Percentiles rank a stretch among this genome's conserved stretches.
phyloP scores from a whole-genome alignment of 192 early-diverging fungal species.

The Thoreauomyces humboldtii region DNA sequence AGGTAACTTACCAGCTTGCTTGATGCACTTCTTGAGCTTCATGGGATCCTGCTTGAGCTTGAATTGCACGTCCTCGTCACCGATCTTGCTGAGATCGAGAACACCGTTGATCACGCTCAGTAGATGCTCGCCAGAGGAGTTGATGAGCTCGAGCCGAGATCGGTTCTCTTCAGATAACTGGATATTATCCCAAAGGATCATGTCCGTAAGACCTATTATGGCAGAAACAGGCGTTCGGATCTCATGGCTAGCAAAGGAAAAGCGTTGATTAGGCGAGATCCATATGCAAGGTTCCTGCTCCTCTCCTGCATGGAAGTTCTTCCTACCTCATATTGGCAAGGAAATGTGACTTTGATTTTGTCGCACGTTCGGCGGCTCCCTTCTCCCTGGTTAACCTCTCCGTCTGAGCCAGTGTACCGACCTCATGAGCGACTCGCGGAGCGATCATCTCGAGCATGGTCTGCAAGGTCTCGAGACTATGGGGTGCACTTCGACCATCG shows the following conservation, averaged over 20 bases:
- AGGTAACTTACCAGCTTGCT: constrained; percentile 21
- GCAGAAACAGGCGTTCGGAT: constrained; percentile 36
- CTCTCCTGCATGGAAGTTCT: too few relatives aligned
- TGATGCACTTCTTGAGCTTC: constrained; percentile 15
- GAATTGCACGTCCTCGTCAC: constrained; percentile 27
- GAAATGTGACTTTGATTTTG: constrained; percentile 14
- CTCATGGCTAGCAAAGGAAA: constrained; percentile 29
- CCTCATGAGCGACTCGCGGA: background rate
- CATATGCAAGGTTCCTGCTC: background rate
- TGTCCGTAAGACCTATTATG: constrained; percentile 26
- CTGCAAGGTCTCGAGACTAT: background rate
- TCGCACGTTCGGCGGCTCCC: background rate
- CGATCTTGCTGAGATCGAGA: constrained; percentile 35
- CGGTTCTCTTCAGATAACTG: constrained; percentile 10
- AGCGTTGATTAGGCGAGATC: background rate
- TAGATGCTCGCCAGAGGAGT: constrained; percentile 25
- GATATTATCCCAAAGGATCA: constrained; percentile 21
- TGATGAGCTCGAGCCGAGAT: constrained; percentile 25
- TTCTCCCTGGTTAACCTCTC: background rate
- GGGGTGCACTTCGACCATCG: background rate
- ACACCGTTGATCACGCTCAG: constrained; percentile 32
- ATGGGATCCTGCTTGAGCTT: background rate
- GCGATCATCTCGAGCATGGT: background rate
- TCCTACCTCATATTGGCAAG: constrained; percentile 19
- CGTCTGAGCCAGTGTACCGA: background rate